Conservation (phyloP, 202 grass and related monocot genomes). For the Digitaria exilis region DNA sequence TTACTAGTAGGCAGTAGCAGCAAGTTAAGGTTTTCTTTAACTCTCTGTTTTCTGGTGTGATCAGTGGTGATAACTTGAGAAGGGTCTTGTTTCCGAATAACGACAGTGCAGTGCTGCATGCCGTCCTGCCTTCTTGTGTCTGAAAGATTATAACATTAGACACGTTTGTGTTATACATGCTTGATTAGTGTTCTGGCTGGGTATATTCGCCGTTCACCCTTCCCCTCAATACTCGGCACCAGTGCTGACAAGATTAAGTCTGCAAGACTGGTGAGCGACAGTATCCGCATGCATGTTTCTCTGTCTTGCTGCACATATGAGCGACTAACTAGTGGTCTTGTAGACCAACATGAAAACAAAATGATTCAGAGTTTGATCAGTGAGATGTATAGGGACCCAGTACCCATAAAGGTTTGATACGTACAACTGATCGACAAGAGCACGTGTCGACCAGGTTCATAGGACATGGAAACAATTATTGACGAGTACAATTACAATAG, state of each 20-base stretch:
- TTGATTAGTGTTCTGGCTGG: background rate
- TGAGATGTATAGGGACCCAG: background rate
- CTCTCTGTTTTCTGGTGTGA: background rate
- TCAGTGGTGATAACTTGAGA: too few species aligned
- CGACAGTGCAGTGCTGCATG: background rate
- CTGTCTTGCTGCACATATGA: background rate
- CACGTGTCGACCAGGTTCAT: background rate
- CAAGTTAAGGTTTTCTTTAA: background rate
- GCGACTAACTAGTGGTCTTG: background rate
- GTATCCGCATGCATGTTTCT: background rate
- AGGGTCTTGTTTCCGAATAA: constrained; percentile 9
- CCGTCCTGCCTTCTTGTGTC: background rate
- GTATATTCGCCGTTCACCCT: background rate
- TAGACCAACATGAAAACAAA: background rate
- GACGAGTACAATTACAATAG: background rate
- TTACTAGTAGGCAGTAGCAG: constrained; percentile 40
- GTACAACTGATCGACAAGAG: background rate
- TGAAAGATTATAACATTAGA: background rate
- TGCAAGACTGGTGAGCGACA: background rate
- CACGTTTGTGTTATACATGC: background rate
- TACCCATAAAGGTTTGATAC: background rate
- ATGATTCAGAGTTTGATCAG: background rate
- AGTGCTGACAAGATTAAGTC: background rate
- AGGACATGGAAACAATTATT: background rate
- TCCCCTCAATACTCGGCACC: background rate